Base-by-base conservation (phyloP, 768 basidiomycete species). In the Lactarius akahatsu region DNA sequence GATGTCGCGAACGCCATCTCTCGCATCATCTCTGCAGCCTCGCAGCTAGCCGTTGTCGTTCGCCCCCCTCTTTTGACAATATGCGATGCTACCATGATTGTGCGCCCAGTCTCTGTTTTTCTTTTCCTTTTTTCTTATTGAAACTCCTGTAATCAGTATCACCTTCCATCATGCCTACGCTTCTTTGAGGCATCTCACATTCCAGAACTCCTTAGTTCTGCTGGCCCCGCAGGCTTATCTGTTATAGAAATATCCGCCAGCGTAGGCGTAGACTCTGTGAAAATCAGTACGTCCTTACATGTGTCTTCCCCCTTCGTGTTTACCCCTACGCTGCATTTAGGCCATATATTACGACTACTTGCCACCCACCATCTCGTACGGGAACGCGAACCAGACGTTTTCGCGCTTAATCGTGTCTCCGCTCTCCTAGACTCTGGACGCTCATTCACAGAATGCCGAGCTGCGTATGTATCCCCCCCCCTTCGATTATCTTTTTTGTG, bases 291-390 rank as follows among this genome's bases (percentile, higher is more conserved):
- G 77, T 69, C 61, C 72, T 34, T 61, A 26, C 69, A 30, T 50
- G 63, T 7, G 50, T 59, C 38, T 52, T 18, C 57, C 26, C 52
- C 16, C 10, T 5, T 50, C 50, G 50, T 45, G 18, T 38, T 26
- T 36, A 28, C 23, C 55, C 23, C 34, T 13, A 64, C 45, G 47
- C n/a, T 41, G 55, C 50, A 1, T 54, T 36, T 20, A 91, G 90
- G 86, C 4, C 91, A 92, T 71, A 82, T 85, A 40, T 81, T 94
- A 47, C 87, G 91, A 54, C 80, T 92, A 28, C 82, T 93, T 55
- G 90, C 90, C 13, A 90, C 91, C 0, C 89, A 91, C 72, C 90
- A 92, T 73, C 83, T 92, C 61, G 79, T 90, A 38, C 80, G 82
- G 50, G 92, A 94, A 74, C 79, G 84, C 3, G 79, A 82, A 11